Evolutionary conservation across 179 eudicot genomes (phyloP).

Genomic region (Sideroxylon spinosum): DNA sequence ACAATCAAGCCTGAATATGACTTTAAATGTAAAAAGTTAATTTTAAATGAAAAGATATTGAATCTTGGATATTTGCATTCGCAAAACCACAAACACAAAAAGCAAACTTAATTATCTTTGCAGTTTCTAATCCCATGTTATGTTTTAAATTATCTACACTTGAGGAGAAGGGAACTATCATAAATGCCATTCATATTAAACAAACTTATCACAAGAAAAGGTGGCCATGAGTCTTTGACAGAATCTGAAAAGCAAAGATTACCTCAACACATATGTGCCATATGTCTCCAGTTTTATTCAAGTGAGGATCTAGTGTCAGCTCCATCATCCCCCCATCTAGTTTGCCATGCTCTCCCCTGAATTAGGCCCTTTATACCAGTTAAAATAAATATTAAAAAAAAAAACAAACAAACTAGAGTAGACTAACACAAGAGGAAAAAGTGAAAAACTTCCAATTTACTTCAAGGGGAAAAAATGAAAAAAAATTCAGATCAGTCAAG

Average conservation of each 20-base stretch:
- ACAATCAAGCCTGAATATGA: constrained; percentile 4
- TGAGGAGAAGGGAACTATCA: not conserved
- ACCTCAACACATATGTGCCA: constrained; percentile 97
- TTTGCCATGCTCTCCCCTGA: constrained; percentile 38
- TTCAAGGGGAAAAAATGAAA: not conserved
- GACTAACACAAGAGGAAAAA: not conserved
- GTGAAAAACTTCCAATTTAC: not conserved
- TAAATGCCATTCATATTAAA: not conserved
- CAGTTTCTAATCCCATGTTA: not conserved
- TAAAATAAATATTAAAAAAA: too few relatives aligned
- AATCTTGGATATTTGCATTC: not conserved
- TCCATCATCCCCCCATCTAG: constrained; percentile 54
- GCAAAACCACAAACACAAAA: not conserved
- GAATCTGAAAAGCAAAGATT: not conserved
- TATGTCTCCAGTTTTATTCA: constrained; percentile 83
- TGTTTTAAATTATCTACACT: not conserved
- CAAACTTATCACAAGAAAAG: constrained; percentile 6
- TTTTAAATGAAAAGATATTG: not conserved
- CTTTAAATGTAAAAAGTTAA: not conserved
- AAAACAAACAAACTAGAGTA: not conserved
- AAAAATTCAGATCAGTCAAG: not conserved
- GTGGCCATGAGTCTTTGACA: not conserved
- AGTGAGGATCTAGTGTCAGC: constrained; percentile 56
- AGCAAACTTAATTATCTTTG: not conserved
- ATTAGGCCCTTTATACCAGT: constrained; percentile 1